Evolutionary conservation across 345 rosid genomes (phyloP), one percentile per base, ranked within the genome.

Genomic region (Eucalyptus coolabah): DNA sequence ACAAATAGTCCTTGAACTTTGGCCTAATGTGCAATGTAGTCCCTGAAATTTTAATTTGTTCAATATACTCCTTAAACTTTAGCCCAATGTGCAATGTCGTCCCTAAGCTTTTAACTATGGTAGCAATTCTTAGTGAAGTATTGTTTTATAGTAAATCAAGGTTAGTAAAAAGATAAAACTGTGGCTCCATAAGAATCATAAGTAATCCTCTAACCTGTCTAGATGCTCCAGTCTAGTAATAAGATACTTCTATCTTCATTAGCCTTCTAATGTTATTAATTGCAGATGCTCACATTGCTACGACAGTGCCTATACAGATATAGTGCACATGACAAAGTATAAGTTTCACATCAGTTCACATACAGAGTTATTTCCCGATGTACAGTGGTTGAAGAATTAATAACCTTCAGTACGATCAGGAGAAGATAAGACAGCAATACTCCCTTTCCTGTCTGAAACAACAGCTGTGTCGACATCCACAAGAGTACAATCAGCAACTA

Each of bases 381-480:
- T 77, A 23, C 85, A 77, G 47, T 77, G 47, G 47, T 77, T 40
- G 28, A 77, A 44, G 47, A 77, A 77, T 77, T 40, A 77, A 42
- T 82, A 91, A 96, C 99, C 95, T 92, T 96, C 98, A 89, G 91
- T 86, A 88, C 91, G 95, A 90, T 94, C 97, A 59, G 97, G 93
- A 93, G 96, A 94, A 87, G 99, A 97, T 88, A 98, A 90, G 89
- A 98, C 93, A 89, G 98, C 96, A 91, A 98, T 93, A 94, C 98
- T 95, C 91, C 99, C 99, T 92, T 97, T 97, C 81, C 99, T 97
- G 91, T 98, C 99, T 86, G 99, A 97, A 93, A 97, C 99, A 89
- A 95, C 95, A 89, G 97, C 99, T 13, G 98, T 96, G 91, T 97
- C 94, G 87, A 88, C 94, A 90, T 97, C 98, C 93, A 94, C 94